A percentile compares a stretch with the other conserved stretches of the same genome.
phyloP scores from a whole-genome alignment of 2,329 filamentous ascomycete species.

The Diaporthe amygdali region DNA sequence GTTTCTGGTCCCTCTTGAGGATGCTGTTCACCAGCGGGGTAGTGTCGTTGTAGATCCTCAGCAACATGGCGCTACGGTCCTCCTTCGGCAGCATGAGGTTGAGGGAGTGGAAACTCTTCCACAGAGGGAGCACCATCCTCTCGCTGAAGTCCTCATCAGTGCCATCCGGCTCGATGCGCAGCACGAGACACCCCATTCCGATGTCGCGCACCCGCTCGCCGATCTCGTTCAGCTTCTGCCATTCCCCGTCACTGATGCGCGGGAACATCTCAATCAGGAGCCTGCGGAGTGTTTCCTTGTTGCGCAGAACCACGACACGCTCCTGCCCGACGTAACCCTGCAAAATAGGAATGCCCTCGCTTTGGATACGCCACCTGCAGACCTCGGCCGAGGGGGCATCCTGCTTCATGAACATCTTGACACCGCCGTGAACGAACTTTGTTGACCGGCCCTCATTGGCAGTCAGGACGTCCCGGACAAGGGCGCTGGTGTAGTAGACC shows the following conservation, averaged over 20 bases:
- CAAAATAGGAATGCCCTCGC: constrained; percentile 88
- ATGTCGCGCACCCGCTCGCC: constrained; percentile 81
- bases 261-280: constrained; percentile 97
- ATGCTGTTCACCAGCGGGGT: constrained; percentile 79
- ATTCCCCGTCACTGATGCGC: constrained; percentile 77
- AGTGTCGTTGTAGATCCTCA: constrained; percentile 89
- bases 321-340: constrained; percentile 86
- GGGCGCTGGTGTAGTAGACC: constrained; percentile 91
- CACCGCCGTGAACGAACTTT: constrained; percentile 94
- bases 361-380: constrained; percentile 94
- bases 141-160: constrained; percentile 68
- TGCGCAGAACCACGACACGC: constrained; percentile 75
- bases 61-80: constrained; percentile 88
- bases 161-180: constrained; percentile 79
- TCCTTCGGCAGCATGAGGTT: constrained; percentile 99
- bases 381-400: constrained; percentile 86
- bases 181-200: constrained; percentile 88
- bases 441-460: constrained; percentile 90
- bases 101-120: constrained; percentile 89
- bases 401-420: constrained; percentile 99
- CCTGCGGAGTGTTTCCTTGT: constrained; percentile 79
- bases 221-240: constrained; percentile 83
- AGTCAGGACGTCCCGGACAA: constrained; percentile 83
- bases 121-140: constrained; percentile 87
- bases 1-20: constrained; percentile 53